phyloP scores from a whole-genome alignment of 179 eudicot species.

The Carnegiea gigantea region DNA sequence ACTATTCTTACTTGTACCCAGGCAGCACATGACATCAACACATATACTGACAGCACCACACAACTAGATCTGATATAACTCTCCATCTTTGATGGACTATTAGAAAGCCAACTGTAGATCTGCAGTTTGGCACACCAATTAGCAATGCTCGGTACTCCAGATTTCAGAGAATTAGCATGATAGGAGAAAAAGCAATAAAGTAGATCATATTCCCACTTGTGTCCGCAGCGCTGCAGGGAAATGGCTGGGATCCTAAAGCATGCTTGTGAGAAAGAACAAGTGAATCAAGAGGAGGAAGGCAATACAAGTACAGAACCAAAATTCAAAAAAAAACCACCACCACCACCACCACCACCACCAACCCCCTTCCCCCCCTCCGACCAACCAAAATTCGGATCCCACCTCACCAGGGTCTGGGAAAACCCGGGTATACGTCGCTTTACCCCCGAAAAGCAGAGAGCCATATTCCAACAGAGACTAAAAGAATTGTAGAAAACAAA shows the following conservation, averaged over 20 bases:
- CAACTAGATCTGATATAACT: slow-evolving; percentile 91
- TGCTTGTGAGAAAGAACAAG: not conserved
- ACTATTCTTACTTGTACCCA: slow-evolving; percentile 64
- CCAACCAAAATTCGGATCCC: not conserved
- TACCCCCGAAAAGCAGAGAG: not conserved
- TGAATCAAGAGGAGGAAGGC: not conserved
- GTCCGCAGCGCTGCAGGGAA: slow-evolving; percentile 68
- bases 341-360: not conserved
- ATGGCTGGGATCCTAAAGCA: slow-evolving; percentile 74
- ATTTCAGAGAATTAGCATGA: slow-evolving; percentile 7
- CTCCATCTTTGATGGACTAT: slow-evolving; percentile 82
- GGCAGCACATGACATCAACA: slow-evolving; percentile 61
- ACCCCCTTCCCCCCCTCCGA: not conserved
- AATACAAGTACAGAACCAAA: not conserved
- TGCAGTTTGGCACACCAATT: slow-evolving; percentile 29
- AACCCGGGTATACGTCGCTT: not conserved
- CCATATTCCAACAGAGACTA: too few relatives aligned
- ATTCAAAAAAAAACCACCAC: too few relatives aligned
- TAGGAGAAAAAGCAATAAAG: not conserved
- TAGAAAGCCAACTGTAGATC: slow-evolving; percentile 74
- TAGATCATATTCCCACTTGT: slow-evolving; percentile 43
- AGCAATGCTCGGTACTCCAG: not conserved
- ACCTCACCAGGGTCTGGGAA: too few relatives aligned
- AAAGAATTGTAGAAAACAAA: too few relatives aligned
- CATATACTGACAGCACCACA: slow-evolving; percentile 64